Evolutionary conservation across 345 rosid genomes (phyloP), one percentile per base, ranked within the genome.

Genomic region (Salix viminalis): DNA sequence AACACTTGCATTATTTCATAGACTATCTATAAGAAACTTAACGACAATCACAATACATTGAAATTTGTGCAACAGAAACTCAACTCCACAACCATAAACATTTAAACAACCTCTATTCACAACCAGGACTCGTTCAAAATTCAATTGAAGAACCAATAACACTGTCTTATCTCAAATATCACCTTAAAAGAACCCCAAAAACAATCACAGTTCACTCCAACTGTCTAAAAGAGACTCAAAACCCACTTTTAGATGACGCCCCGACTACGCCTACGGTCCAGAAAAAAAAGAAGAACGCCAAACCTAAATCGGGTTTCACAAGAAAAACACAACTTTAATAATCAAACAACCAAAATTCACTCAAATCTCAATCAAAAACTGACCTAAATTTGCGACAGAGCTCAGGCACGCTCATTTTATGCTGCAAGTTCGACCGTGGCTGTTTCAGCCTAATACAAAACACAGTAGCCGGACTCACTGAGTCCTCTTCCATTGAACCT

Each of bases 381-480:
- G 52, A 95, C 98, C 98, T 93, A 76, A 93, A 95, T 83, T 93
- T 93, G 78, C 97, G 94, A 79, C 97, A 93, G 70, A 93, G 71
- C 36, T 93, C 97, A 42, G 97, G 97, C 42, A 93, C 94, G 32
- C 94, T 91, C 97, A 93, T 93, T 84, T 93, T 96, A 73, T 93
- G 89, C 84, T 79, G 87, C 88, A 96, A 81, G 81, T 91, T 90
- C 71, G 98, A 91, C 72, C 90, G 80, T 42, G 98, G 97, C 75
- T 96, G 99, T 75, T 87, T 96, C 44, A 96, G 96, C 80, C 93
- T 82, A 50, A 96, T 91, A 66, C 92, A 87, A 79, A 93, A 96
- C 46, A 96, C 98, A 5, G 96, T 91, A 66, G 98, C 96, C 0
- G 98, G 98, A 80, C 84, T 86, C 34, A 82, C 89, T 2, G 87